phyloP scores from a whole-genome alignment of 805 yeast genomes.

The Ogataea pini region DNA sequence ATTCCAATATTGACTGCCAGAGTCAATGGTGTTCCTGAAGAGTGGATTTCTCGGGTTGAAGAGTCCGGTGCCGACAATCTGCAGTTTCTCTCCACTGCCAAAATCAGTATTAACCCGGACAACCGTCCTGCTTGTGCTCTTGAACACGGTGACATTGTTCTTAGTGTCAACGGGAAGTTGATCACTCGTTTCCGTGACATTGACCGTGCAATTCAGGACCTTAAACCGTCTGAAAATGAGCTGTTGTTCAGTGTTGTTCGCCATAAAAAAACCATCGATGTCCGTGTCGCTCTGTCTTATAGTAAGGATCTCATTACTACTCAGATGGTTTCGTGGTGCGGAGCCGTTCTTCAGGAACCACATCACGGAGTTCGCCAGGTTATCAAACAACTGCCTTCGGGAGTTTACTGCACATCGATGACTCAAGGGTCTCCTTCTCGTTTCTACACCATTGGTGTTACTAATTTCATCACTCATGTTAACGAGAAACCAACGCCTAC shows the following conservation, averaged over 20 bases:
- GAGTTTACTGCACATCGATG: constrained; percentile 77
- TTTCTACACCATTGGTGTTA: constrained; percentile 74
- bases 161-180: constrained; percentile 65
- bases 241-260: constrained; percentile 69
- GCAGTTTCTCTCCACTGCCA: constrained; percentile 69
- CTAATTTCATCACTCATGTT: constrained; percentile 87
- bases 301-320: constrained; percentile 60
- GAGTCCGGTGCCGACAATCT: constrained; percentile 56
- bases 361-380: constrained; percentile 91
- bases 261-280: constrained; percentile 60
- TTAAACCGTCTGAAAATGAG: constrained; percentile 31
- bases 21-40: constrained; percentile 82
- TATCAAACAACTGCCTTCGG: constrained; percentile 73
- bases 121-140: constrained; percentile 36
- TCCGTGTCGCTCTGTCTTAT: constrained; percentile 65
- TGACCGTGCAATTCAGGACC: constrained; percentile 44
- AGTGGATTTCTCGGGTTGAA: constrained; percentile 75
- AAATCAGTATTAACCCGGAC: constrained; percentile 47
- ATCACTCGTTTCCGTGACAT: constrained; percentile 71
- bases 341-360: constrained; percentile 82
- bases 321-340: constrained; percentile 78
- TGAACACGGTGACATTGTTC: constrained; percentile 71
- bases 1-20: constrained; percentile 74
- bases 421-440: constrained; percentile 84
- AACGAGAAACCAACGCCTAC: constrained; percentile 75